phyloP scores from a whole-genome alignment of 345 rosid genomes.

The Anacardium occidentale region DNA sequence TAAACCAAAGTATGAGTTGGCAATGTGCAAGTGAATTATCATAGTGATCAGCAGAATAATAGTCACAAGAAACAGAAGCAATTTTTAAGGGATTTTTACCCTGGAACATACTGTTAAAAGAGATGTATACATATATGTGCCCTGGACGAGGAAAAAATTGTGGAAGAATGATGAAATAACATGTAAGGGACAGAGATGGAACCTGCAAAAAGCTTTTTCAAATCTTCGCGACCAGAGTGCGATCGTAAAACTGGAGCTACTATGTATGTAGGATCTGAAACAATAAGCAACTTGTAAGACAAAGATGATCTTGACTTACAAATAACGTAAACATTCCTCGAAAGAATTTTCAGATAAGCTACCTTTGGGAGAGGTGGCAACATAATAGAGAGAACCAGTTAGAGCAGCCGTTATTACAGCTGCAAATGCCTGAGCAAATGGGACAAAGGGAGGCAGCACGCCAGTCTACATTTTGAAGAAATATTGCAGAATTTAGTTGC shows the following conservation, averaged over 20 bases:
- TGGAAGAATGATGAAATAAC: neutral
- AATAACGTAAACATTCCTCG: neutral
- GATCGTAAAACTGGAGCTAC: constrained; percentile 81
- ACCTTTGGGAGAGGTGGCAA: constrained; percentile 97
- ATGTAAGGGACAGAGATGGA: constrained; percentile 1
- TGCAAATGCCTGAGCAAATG: constrained; percentile 96
- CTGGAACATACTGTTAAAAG: neutral
- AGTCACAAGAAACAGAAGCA: neutral
- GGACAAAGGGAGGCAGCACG: constrained; percentile 87
- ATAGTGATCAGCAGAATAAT: neutral
- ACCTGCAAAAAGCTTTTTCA: constrained; percentile 93
- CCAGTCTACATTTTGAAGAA: constrained; percentile 55
- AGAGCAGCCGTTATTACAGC: constrained; percentile 90
- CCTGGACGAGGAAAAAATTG: constrained; percentile 6
- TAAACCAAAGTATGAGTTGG: neutral
- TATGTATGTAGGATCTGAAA: constrained; percentile 81
- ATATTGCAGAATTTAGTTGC: constrained; percentile 11
- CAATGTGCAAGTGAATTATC: neutral
- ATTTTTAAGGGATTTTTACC: neutral
- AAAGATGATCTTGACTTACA: neutral
- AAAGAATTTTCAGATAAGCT: neutral
- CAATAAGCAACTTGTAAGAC: constrained; percentile 9
- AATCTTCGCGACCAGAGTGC: constrained; percentile 61
- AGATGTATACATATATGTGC: constrained; percentile 1
- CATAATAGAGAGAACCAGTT: constrained; percentile 82